These are phyloP conservation scores for Cercophora scortea DNA, from an alignment of 495 filamentous ascomycete species.

Conservation along the genomic window DNA sequence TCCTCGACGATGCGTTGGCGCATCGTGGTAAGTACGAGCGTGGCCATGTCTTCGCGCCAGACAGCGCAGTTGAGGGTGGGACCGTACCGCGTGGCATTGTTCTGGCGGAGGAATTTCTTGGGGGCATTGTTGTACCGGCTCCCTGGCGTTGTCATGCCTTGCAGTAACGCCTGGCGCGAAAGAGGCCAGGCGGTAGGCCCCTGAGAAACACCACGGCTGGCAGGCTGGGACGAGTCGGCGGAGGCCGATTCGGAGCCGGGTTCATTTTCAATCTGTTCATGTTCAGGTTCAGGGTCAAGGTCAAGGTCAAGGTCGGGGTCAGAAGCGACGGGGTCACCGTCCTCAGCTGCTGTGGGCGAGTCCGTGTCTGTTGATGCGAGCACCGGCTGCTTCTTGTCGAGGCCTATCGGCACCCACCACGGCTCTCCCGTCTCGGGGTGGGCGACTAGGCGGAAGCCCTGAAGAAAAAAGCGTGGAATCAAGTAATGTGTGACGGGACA, in stretches of 20 bases:
- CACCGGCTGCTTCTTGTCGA: conserved; percentile 17
- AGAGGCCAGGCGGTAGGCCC: conserved; percentile 2
- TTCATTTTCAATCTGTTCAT: background rate
- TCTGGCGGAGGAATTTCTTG: conserved; percentile 1
- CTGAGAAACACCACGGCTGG: background rate
- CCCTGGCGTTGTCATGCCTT: too few species aligned
- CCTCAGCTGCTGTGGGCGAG: background rate
- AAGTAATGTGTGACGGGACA: conserved; percentile 48
- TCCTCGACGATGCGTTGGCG: conserved; percentile 37
- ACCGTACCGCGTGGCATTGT: background rate
- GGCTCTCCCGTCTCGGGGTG: conserved; percentile 48
- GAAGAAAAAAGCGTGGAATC: conserved; percentile 59
- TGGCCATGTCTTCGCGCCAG: conserved; percentile 66
- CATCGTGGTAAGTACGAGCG: conserved; percentile 47
- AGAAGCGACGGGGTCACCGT: background rate
- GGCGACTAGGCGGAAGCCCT: conserved; percentile 49
- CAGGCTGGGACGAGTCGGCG: background rate
- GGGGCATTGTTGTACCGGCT: background rate
- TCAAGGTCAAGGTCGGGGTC: background rate
- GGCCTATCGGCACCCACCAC: conserved; percentile 51
- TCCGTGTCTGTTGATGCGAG: background rate
- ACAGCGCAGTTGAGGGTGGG: conserved; percentile 15
- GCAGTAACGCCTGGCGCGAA: background rate
- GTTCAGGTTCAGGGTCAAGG: background rate
- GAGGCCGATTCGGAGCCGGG: background rate